Percentiles rank a stretch among this genome's conserved stretches.
Evolutionary conservation across 1,284 basidiomycete species (phyloP).

Genomic region (Erythrobasidium hasegawianum): DNA sequence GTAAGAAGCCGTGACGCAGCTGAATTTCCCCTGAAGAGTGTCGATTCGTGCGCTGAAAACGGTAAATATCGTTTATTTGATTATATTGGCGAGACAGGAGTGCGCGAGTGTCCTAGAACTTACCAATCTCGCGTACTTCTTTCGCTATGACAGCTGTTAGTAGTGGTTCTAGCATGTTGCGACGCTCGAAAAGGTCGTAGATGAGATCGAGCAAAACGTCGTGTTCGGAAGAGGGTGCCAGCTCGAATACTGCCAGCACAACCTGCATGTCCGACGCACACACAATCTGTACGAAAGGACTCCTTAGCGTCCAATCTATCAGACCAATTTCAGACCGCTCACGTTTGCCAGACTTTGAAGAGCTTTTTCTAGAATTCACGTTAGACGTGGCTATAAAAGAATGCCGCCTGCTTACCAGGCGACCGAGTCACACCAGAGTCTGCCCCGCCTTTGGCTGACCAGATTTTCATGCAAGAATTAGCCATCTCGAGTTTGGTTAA

Average conservation of each 20-base stretch:
- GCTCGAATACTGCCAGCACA: constrained; percentile 78
- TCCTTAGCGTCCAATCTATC: neutral
- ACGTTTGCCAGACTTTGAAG: too few species aligned
- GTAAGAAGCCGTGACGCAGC: constrained; percentile 79
- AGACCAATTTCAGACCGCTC: too few species aligned
- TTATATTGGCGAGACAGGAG: constrained; percentile 16
- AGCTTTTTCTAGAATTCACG: too few species aligned
- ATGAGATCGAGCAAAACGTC: constrained; percentile 77
- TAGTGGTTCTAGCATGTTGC: constrained; percentile 63
- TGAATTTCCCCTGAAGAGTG: constrained; percentile 78
- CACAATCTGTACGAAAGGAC: constrained; percentile 5
- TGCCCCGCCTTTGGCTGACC: too few species aligned
- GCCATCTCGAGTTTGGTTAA: too few species aligned
- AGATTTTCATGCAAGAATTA: too few species aligned
- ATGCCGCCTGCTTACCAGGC: too few species aligned
- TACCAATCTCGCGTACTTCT: constrained; percentile 73
- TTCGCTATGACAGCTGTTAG: constrained; percentile 78
- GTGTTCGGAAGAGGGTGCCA: constrained; percentile 69
- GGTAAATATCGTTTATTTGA: neutral
- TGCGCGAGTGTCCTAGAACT: constrained; percentile 29
- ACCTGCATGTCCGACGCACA: constrained; percentile 51
- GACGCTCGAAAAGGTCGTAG: constrained; percentile 77
- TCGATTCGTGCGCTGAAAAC: constrained; percentile 58
- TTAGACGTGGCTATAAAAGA: too few species aligned
- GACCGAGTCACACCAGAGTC: too few species aligned